Evolutionary conservation across 345 rosid genomes (phyloP).

Genomic region (Barbarea vulgaris): DNA sequence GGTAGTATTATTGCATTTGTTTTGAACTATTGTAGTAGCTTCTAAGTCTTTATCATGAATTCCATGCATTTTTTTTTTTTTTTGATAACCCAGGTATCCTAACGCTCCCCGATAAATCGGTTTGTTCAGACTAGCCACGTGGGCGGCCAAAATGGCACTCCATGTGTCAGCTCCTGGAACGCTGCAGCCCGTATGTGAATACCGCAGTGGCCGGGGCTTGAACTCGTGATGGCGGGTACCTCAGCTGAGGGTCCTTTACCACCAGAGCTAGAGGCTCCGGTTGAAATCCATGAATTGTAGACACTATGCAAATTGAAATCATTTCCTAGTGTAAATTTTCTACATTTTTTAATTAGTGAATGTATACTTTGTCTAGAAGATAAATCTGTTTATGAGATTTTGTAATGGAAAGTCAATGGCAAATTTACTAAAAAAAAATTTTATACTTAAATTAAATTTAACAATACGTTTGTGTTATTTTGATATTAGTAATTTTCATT

Average conservation of each 20-base stretch:
- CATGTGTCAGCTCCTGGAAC: too few relatives aligned
- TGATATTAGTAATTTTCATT: not conserved
- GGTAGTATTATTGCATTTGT: constrained; percentile 11
- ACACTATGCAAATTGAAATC: constrained; percentile 20
- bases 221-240: too few relatives aligned
- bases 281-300: constrained; percentile 15
- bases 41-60: constrained; percentile 28
- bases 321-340: constrained; percentile 4
- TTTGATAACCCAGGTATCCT: too few relatives aligned
- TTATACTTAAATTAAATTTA: not conserved
- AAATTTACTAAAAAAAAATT: not conserved
- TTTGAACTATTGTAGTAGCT: constrained; percentile 29
- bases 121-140: too few relatives aligned
- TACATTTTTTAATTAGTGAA: not conserved
- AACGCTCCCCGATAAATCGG: too few relatives aligned
- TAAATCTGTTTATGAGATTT: not conserved
- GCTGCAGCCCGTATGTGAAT: too few relatives aligned
- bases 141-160: too few relatives aligned
- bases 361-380: constrained; percentile 1
- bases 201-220: too few relatives aligned
- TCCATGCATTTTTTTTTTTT: not conserved
- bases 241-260: too few relatives aligned
- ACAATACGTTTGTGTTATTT: not conserved
- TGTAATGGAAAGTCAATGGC: not conserved
- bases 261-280: too few relatives aligned